Conservation (phyloP, 306 rosid species). For the Cicer pinnatifidum region DNA sequence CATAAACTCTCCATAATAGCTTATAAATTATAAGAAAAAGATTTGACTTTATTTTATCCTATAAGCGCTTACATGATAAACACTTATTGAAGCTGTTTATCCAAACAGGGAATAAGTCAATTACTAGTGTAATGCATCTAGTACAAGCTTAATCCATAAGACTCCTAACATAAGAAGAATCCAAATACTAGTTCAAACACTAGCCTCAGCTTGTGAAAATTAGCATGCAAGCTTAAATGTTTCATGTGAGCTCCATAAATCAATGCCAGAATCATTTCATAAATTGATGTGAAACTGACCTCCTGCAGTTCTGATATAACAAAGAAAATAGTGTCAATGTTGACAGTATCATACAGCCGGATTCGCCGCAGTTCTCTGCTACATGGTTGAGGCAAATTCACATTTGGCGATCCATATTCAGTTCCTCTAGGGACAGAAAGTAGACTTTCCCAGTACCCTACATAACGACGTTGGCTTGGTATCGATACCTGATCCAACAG, state of each 20-base stretch:
- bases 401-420: conserved; percentile 49
- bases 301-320: conserved; percentile 80
- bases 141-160: background rate
- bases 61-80: too few relatives aligned
- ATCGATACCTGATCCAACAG: conserved; percentile 75
- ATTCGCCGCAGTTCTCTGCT: conserved; percentile 82
- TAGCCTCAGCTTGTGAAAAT: background rate
- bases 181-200: conserved; percentile 29
- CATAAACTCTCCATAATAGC: too few relatives aligned
- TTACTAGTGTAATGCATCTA: background rate
- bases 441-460: conserved; percentile 64
- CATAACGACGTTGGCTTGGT: conserved; percentile 97
- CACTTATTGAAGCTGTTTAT: too few relatives aligned
- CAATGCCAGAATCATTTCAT: background rate
- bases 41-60: too few relatives aligned
- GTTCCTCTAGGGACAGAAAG: conserved; percentile 60
- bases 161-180: background rate
- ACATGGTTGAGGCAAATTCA: conserved; percentile 66
- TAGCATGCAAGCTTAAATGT: background rate
- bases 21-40: too few relatives aligned
- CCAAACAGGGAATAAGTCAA: background rate
- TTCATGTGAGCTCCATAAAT: background rate
- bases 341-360: conserved; percentile 77
- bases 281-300: conserved; percentile 49
- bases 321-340: conserved; percentile 66